Conservation (phyloP, 192 early-diverging fungal genomes). For the Paraglomus brasilianum region DNA sequence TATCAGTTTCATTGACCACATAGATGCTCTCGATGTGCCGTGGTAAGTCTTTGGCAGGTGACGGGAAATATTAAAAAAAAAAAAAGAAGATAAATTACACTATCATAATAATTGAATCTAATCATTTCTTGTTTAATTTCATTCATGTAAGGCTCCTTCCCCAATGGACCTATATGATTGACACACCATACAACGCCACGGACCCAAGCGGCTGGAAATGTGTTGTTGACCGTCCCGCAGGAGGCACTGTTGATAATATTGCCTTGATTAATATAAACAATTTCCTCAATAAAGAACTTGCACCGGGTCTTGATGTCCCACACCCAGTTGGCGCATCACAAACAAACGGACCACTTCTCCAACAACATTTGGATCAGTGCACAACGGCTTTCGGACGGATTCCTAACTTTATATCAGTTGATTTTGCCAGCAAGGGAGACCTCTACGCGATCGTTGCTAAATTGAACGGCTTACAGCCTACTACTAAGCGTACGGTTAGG, state of each 20-base stretch:
- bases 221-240: conserved; percentile 53
- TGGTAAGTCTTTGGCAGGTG: conserved; percentile 48
- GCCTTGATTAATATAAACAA: no score
- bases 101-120: neutral
- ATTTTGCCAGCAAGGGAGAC: conserved; percentile 68
- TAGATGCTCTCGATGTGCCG: conserved; percentile 54
- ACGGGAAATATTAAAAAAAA: neutral
- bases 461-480: conserved; percentile 12
- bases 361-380: conserved; percentile 58
- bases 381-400: conserved; percentile 42
- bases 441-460: neutral
- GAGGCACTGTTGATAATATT: conserved; percentile 58
- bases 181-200: conserved; percentile 63
- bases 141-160: conserved; percentile 48
- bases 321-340: conserved; percentile 45
- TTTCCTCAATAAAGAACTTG: conserved; percentile 57
- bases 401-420: conserved; percentile 72
- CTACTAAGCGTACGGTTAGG: no score
- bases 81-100: neutral
- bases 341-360: conserved; percentile 57
- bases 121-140: neutral
- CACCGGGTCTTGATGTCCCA: conserved; percentile 52
- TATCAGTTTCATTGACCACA: conserved; percentile 60
- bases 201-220: conserved; percentile 54
- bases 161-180: conserved; percentile 65